Base-by-base conservation (phyloP, 1,139 yeast species). In the Magnusiomyces paraingens region DNA sequence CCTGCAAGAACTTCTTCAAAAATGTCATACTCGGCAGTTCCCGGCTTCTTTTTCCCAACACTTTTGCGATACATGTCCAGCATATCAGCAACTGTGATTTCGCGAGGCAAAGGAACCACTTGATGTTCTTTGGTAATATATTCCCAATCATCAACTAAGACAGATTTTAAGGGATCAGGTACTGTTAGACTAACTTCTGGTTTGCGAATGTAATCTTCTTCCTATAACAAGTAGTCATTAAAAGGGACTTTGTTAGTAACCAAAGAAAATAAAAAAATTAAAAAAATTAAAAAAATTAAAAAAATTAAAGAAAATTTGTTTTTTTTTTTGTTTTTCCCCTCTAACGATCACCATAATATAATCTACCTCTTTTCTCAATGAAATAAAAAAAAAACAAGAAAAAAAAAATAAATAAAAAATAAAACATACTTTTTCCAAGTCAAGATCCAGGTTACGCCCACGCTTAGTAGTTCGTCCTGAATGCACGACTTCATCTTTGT, bases 91-190 rank as follows among this genome's bases (percentile, higher is more conserved):
- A 86, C 84, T 0, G 80, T 76, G 12, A 74, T 71, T 20, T 70
- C 66, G 2, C 81, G 70, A 0, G 96, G 95, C 43, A 89, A 67
- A 26, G 77, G 70, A 6, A 87, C 78, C 36, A 88, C 67, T 66
- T 83, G 82, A 52, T 84, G 84, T 59, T 87, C 86, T 63, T 87
- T 87, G 1, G 98, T 89, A 50, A 91, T 78, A 61, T 75, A 77
- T 67, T 91, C 96, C 98, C 98, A 93, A 72, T 93, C 98, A 65
- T 89, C 91, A 1, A 91, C 95, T 47, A 93, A 72, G 5, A 83
- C 64, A 3, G 85, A 75, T 67, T 89, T 90, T 57, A 93, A 73
- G 45, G 75, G 71, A 54, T 82, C 82, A 0, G 93, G 87, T 20
- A 88, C 78, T 2, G 73, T 73, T 12, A 86, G 63, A 50, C 72